These are phyloP conservation scores for Rhipidocladum racemiflorum DNA, from an alignment of 176 grass and related monocot genomes.

Conservation along the genomic window DNA sequence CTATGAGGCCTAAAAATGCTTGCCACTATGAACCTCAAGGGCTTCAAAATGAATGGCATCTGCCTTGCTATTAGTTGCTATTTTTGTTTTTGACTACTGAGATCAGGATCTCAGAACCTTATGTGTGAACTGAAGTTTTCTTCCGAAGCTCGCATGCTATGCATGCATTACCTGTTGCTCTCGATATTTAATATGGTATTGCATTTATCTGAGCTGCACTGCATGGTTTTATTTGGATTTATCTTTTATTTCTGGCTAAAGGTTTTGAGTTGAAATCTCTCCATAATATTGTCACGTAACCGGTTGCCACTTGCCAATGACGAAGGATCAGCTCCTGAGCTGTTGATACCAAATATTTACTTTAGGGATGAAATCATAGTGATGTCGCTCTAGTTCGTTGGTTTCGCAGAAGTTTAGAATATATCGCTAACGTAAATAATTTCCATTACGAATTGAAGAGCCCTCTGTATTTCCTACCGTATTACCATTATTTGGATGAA, in stretches of 20 bases:
- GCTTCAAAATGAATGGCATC: background rate
- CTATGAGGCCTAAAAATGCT: slow-evolving; percentile 62
- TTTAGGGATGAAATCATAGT: background rate
- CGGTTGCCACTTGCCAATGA: background rate
- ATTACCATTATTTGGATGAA: background rate
- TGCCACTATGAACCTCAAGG: background rate
- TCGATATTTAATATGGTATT: slow-evolving; percentile 24
- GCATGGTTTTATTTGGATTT: background rate
- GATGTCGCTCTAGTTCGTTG: background rate
- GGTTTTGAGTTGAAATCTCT: background rate
- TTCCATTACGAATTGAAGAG: background rate
- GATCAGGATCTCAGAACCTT: slow-evolving; percentile 36
- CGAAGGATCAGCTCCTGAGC: background rate
- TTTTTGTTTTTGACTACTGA: slow-evolving; percentile 26
- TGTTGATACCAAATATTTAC: background rate
- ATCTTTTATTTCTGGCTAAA: background rate
- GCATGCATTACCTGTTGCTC: background rate
- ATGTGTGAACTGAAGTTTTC: slow-evolving; percentile 24
- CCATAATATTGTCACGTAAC: background rate
- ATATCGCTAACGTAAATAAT: background rate
- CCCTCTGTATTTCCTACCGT: background rate
- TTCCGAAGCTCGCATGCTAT: background rate
- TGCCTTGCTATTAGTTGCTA: background rate
- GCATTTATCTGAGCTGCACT: background rate
- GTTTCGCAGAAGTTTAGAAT: background rate